These are phyloP conservation scores for Picea abies DNA, from an alignment of 83 land plant species.

Conservation along the genomic window DNA sequence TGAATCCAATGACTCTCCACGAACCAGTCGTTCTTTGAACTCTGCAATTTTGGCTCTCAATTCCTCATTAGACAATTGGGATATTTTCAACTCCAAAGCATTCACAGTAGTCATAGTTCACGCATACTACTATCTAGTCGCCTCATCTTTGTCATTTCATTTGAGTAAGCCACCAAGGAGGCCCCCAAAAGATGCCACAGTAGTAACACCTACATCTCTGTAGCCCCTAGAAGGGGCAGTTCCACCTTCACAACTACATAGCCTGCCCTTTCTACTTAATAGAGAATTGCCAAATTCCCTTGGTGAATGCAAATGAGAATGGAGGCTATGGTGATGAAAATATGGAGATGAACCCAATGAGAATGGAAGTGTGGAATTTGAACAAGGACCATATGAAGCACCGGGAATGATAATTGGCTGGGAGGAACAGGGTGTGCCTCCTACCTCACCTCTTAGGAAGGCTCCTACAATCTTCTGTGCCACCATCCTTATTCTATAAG, in stretches of 20 bases:
- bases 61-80: slow-evolving; percentile 59
- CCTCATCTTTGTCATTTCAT: slow-evolving; percentile 72
- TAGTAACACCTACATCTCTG: too few species aligned
- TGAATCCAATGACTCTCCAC: slow-evolving; percentile 80
- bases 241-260: too few species aligned
- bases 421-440: background rate
- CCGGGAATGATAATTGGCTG: background rate
- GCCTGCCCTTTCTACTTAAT: too few species aligned
- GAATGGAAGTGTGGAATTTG: slow-evolving; percentile 7
- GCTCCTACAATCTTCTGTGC: slow-evolving; percentile 13
- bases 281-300: background rate
- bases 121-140: slow-evolving; percentile 66
- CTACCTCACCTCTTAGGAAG: slow-evolving; percentile 4
- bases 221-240: too few species aligned
- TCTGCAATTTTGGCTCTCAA: slow-evolving; percentile 63
- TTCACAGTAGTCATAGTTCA: slow-evolving; percentile 59
- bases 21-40: slow-evolving; percentile 56
- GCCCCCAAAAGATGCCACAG: too few species aligned
- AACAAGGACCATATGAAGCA: background rate
- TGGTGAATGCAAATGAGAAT: slow-evolving; percentile 6
- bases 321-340: background rate
- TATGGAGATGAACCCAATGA: slow-evolving; percentile 7
- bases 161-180: too few species aligned
- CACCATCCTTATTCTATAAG: slow-evolving; percentile 3
- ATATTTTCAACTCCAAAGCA: slow-evolving; percentile 75